A percentile compares a stretch with the other conserved stretches of the same genome.
Evolutionary conservation across 108 stramenopile genomes (phyloP).

Genomic region (Discostella stelligeroides): DNA sequence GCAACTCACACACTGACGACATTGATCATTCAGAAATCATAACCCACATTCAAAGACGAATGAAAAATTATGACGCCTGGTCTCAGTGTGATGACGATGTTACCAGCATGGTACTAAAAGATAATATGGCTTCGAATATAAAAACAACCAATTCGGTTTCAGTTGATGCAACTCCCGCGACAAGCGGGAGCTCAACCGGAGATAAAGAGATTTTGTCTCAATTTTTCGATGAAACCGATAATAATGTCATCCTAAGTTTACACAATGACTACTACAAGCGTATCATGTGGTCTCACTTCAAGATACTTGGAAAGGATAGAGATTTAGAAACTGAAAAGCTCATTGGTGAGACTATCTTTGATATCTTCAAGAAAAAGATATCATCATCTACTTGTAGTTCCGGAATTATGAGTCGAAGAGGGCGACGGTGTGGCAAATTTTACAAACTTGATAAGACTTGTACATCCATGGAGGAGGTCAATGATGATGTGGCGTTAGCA

Average conservation of each 20-base stretch:
- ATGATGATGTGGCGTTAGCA: background rate
- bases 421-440: background rate
- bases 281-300: constrained; percentile 1
- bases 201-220: too few relatives aligned
- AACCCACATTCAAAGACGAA: background rate
- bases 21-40: constrained; percentile 5
- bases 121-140: too few relatives aligned
- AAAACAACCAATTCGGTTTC: too few relatives aligned
- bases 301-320: too few relatives aligned
- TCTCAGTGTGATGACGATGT: background rate
- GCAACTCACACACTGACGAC: background rate
- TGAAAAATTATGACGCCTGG: background rate
- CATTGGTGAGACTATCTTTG: background rate
- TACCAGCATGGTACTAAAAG: too few relatives aligned
- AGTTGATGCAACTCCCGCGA: too few relatives aligned
- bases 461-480: background rate
- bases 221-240: too few relatives aligned
- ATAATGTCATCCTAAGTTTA: background rate
- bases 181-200: too few relatives aligned
- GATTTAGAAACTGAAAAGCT: too few relatives aligned
- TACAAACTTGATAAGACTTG: background rate
- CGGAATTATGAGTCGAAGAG: background rate
- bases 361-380: background rate
- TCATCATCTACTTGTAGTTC: background rate
- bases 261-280: background rate